phyloP scores from a whole-genome alignment of 2,329 filamentous ascomycete genomes.

The Daldinia sp. region DNA sequence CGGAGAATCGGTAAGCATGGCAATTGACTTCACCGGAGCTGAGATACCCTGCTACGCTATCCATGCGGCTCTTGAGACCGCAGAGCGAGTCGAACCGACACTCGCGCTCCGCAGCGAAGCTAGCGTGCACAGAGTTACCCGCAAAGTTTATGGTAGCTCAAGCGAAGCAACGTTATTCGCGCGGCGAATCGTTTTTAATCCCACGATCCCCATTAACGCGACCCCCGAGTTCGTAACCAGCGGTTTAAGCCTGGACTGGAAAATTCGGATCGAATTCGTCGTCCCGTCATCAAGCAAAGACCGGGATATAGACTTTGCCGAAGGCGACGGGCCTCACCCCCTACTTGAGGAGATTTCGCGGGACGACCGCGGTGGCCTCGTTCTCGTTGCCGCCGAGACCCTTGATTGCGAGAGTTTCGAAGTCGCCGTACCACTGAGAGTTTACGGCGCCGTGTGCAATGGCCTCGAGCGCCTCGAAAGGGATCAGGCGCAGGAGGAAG shows the following conservation, averaged over 20 bases:
- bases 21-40: conserved; percentile 81
- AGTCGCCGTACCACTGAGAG: conserved; percentile 81
- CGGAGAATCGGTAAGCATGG: conserved; percentile 85
- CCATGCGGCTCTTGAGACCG: conserved; percentile 83
- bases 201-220: conserved; percentile 81
- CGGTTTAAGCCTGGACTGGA: conserved; percentile 88
- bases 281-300: conserved; percentile 63
- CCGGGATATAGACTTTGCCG: background rate
- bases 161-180: conserved; percentile 87
- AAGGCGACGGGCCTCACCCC: conserved; percentile 49
- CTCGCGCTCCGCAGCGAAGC: conserved; percentile 86
- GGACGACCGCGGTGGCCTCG: conserved; percentile 77
- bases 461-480: conserved; percentile 65
- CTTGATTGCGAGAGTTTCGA: conserved; percentile 90
- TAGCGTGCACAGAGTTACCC: conserved; percentile 86
- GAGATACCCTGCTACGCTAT: conserved; percentile 87
- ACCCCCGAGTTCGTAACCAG: conserved; percentile 94
- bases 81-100: conserved; percentile 80
- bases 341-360: conserved; percentile 81
- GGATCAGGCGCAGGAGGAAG: conserved; percentile 61
- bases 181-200: conserved; percentile 78
- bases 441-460: conserved; percentile 73
- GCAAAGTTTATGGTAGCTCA: conserved; percentile 78
- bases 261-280: conserved; percentile 89
- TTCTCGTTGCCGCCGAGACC: conserved; percentile 80